phyloP scores from a whole-genome alignment of 192 early-diverging fungal genomes.

The Coemansia sp. region DNA sequence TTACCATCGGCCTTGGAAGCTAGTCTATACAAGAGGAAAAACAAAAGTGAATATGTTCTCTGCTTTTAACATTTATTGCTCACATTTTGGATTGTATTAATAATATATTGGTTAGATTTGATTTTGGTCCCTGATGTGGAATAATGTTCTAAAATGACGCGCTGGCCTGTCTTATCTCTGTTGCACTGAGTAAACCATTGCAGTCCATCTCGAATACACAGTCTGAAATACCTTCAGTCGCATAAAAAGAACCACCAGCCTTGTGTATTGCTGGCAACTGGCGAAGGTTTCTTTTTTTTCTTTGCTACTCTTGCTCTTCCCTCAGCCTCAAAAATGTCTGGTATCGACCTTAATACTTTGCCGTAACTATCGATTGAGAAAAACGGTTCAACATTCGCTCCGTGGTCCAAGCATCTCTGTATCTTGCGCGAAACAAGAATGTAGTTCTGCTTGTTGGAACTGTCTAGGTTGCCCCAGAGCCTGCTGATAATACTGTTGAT shows the following conservation, averaged over 20 bases:
- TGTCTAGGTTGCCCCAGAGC: constrained; percentile 1
- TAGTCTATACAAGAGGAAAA: neutral
- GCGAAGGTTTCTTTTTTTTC: neutral
- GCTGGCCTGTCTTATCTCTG: neutral
- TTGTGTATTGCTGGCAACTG: neutral
- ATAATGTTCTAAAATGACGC: neutral
- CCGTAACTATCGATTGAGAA: neutral
- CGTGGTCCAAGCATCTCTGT: constrained; percentile 11
- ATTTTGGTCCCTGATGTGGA: neutral
- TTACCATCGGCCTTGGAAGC: constrained; percentile 9
- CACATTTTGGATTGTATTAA: neutral
- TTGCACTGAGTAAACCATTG: neutral
- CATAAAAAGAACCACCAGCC: neutral
- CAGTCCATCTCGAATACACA: neutral
- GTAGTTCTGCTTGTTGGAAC: constrained; percentile 3
- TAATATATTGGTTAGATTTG: neutral
- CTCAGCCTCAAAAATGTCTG: neutral
- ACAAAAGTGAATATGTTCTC: neutral
- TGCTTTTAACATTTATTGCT: neutral
- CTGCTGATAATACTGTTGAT: constrained; percentile 15
- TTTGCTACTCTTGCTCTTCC: neutral
- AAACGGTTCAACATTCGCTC: neutral
- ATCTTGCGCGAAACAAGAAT: constrained; percentile 2
- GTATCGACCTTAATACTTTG: neutral
- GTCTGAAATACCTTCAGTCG: neutral